phyloP scores from a whole-genome alignment of 2,329 filamentous ascomycete species.

The Penicillium sp. region DNA sequence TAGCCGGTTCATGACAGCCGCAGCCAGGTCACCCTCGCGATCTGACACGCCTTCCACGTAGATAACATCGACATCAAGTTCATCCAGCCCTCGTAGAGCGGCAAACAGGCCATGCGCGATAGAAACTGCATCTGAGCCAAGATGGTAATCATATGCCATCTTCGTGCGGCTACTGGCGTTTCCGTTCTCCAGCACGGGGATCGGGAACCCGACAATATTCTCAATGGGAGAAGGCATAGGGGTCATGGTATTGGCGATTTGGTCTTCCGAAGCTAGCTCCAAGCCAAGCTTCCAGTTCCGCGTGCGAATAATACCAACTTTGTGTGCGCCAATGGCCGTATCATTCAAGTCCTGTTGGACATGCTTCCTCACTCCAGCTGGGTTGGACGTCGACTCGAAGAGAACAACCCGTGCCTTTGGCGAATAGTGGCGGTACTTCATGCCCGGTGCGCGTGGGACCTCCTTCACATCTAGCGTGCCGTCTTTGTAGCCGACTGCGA shows the following conservation, averaged over 20 bases:
- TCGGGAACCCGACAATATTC: slow-evolving; percentile 27
- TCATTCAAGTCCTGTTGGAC: slow-evolving; percentile 36
- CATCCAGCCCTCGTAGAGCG: slow-evolving; percentile 79
- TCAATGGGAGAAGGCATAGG: slow-evolving; percentile 28
- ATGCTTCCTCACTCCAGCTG: slow-evolving; percentile 28
- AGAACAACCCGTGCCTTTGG: slow-evolving; percentile 82
- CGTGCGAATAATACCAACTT: slow-evolving; percentile 43
- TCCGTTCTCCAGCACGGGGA: slow-evolving; percentile 26
- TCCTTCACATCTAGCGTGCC: slow-evolving; percentile 62
- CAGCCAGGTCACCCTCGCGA: slow-evolving; percentile 71
- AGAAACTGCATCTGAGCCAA: slow-evolving; percentile 67
- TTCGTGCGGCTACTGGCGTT: slow-evolving; percentile 22
- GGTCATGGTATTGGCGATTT: slow-evolving; percentile 21
- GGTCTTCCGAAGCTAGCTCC: slow-evolving; percentile 23
- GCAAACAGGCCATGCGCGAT: slow-evolving; percentile 89
- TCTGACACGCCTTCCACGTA: slow-evolving; percentile 84
- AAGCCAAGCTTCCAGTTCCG: slow-evolving; percentile 36
- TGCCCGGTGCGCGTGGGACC: slow-evolving; percentile 81
- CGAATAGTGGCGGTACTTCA: slow-evolving; percentile 99
- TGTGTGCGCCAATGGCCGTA: slow-evolving; percentile 28
- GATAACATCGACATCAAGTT: slow-evolving; percentile 73
- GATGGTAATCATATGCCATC: slow-evolving; percentile 63
- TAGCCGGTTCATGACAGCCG: slow-evolving; percentile 80
- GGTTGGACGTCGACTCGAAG: slow-evolving; percentile 60
- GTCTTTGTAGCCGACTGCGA: slow-evolving; percentile 76